Conservation (phyloP, 2,329 filamentous ascomycete species). For the Pseudomassariella vexata region DNA sequence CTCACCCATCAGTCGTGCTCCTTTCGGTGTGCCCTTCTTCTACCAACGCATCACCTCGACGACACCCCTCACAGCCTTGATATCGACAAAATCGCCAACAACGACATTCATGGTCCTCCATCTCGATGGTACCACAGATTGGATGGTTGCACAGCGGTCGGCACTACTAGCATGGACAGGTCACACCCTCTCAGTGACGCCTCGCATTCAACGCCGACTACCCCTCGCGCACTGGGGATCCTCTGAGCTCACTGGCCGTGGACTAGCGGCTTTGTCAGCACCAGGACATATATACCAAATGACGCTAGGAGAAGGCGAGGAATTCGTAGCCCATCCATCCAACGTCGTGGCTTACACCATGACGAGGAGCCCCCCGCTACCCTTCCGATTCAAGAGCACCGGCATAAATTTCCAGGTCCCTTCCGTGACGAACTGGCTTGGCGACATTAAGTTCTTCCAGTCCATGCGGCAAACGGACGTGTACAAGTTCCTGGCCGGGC, state of each 20-base stretch:
- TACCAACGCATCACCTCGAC: conserved; percentile 90
- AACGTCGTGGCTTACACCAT: conserved; percentile 89
- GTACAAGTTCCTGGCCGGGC: conserved; percentile 64
- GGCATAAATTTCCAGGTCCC: conserved; percentile 78
- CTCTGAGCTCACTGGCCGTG: conserved; percentile 81
- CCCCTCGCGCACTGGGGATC: conserved; percentile 87
- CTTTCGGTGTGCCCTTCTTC: conserved; percentile 85
- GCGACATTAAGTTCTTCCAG: conserved; percentile 66
- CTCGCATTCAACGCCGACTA: conserved; percentile 68
- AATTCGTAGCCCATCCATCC: conserved; percentile 85
- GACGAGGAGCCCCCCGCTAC: conserved; percentile 65
- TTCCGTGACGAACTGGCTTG: conserved; percentile 57
- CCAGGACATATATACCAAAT: conserved; percentile 88
- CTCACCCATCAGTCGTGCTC: conserved; percentile 72
- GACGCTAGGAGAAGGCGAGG: conserved; percentile 73
- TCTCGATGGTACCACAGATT: conserved; percentile 90
- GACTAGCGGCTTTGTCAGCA: conserved; percentile 76
- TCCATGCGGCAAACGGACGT: conserved; percentile 64
- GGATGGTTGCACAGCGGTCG: conserved; percentile 84
- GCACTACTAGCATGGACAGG: conserved; percentile 96
- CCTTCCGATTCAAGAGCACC: conserved; percentile 80
- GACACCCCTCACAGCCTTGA: conserved; percentile 78
- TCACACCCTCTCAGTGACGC: conserved; percentile 71
- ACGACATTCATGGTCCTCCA: conserved; percentile 85
- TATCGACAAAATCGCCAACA: conserved; percentile 79